These are phyloP conservation scores for Talaromyces sp. DNA, from an alignment of 2,329 filamentous ascomycete species.

Conservation along the genomic window DNA sequence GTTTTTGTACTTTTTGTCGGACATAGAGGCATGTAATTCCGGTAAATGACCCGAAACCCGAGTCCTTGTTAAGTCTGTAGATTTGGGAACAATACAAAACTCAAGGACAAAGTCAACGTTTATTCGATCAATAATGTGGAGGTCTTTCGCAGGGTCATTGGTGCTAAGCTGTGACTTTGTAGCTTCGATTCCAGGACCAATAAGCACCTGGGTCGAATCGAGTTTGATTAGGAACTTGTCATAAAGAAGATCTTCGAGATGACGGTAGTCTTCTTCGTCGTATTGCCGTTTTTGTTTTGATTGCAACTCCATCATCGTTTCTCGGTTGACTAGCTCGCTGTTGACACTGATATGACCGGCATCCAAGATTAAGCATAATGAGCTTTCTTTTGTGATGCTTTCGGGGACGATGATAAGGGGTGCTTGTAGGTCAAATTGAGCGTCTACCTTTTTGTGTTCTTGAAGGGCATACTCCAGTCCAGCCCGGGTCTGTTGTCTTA, in stretches of 20 bases:
- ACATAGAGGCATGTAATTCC: conserved; percentile 83
- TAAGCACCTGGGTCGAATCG: conserved; percentile 89
- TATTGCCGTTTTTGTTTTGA: conserved; percentile 83
- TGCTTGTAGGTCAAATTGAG: conserved; percentile 89
- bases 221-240: conserved; percentile 93
- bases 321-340: conserved; percentile 86
- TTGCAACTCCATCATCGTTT: conserved; percentile 84
- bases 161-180: conserved; percentile 75
- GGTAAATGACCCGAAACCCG: conserved; percentile 88
- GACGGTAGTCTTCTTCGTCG: conserved; percentile 80
- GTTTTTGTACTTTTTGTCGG: conserved; percentile 93
- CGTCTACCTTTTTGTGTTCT: conserved; percentile 97
- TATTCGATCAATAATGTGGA: conserved; percentile 93
- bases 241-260: conserved; percentile 90
- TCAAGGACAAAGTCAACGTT: conserved; percentile 97
- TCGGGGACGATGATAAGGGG: conserved; percentile 95
- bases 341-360: conserved; percentile 92
- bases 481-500: conserved; percentile 91
- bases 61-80: conserved; percentile 85
- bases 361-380: conserved; percentile 88
- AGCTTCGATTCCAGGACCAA: conserved; percentile 86
- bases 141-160: conserved; percentile 60
- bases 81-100: conserved; percentile 92
- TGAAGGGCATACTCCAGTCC: conserved; percentile 93
- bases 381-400: conserved; percentile 73